phyloP scores from a whole-genome alignment of 352 stramenopile species.

The Blastocystis sp. region DNA sequence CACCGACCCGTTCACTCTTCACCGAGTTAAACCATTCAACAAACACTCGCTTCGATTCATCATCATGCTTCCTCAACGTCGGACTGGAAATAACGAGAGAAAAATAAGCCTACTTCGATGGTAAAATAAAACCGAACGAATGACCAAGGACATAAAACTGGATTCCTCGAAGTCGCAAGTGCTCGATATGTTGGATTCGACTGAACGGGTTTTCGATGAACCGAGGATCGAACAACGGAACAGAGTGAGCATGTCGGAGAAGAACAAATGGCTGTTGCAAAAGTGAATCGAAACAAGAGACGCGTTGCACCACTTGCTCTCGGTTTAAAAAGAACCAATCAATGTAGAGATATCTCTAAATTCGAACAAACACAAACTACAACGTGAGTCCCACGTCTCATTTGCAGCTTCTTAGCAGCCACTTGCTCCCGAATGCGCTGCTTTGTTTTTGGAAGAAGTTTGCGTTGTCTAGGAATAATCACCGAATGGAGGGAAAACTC shows the following conservation, averaged over 20 bases:
- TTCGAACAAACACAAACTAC: neutral
- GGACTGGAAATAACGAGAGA: neutral
- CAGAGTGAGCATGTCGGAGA: neutral
- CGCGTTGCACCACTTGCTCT: neutral
- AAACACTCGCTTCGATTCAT: neutral
- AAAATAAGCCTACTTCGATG: neutral
- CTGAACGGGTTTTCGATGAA: neutral
- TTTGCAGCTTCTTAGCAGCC: neutral
- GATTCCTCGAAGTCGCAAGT: neutral
- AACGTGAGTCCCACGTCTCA: neutral
- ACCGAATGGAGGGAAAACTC: neutral
- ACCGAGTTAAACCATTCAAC: slow-evolving; percentile 2
- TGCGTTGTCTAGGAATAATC: neutral
- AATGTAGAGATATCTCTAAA: neutral
- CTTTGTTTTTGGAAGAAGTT: neutral
- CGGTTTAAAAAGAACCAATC: neutral
- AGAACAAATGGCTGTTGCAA: neutral
- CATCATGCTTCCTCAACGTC: neutral
- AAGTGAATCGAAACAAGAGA: slow-evolving; percentile 36
- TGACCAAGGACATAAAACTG: neutral
- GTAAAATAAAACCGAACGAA: neutral
- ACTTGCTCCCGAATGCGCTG: neutral
- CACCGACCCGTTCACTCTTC: neutral
- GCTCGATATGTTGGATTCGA: neutral
- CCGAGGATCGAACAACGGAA: neutral